Evolutionary conservation across 805 yeast species (phyloP).

Genomic region (Debaryomyces tyrocola): DNA sequence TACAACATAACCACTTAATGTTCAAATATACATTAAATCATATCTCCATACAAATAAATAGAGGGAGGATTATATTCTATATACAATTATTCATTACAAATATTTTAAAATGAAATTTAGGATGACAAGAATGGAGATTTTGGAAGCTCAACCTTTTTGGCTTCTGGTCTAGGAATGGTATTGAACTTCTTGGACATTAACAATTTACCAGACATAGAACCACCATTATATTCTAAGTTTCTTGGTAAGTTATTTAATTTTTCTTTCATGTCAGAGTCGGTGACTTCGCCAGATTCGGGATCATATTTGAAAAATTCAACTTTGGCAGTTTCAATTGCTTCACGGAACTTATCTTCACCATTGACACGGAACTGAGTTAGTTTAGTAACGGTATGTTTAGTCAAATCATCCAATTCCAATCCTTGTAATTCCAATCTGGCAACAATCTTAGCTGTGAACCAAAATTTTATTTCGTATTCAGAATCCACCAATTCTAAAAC

Average conservation of each 20-base stretch:
- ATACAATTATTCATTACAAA: neutral
- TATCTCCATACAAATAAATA: too few species aligned
- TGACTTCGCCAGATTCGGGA: conserved; percentile 25
- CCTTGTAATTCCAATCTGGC: conserved; percentile 76
- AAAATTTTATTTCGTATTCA: conserved; percentile 63
- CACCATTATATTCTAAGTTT: conserved; percentile 25
- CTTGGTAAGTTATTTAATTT: conserved; percentile 36
- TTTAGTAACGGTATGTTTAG: conserved; percentile 56
- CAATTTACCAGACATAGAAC: conserved; percentile 21
- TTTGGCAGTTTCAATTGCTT: conserved; percentile 57
- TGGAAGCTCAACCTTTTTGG: conserved; percentile 24
- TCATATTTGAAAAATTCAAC: conserved; percentile 35
- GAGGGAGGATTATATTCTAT: neutral
- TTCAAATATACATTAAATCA: too few species aligned
- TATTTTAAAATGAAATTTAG: neutral
- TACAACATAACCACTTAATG: too few species aligned
- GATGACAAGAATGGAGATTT: conserved; percentile 27
- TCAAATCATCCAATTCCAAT: conserved; percentile 47
- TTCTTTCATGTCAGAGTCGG: conserved; percentile 19
- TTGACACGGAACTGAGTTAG: conserved; percentile 46
- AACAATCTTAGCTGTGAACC: conserved; percentile 77
- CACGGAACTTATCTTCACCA: conserved; percentile 55
- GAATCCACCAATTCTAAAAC: conserved; percentile 82
- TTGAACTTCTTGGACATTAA: conserved; percentile 33
- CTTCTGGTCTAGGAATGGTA: conserved; percentile 26